Evolutionary conservation across 257 asterid species (phyloP), one percentile per base, ranked within the genome.

Genomic region (Plectranthus barbatus): DNA sequence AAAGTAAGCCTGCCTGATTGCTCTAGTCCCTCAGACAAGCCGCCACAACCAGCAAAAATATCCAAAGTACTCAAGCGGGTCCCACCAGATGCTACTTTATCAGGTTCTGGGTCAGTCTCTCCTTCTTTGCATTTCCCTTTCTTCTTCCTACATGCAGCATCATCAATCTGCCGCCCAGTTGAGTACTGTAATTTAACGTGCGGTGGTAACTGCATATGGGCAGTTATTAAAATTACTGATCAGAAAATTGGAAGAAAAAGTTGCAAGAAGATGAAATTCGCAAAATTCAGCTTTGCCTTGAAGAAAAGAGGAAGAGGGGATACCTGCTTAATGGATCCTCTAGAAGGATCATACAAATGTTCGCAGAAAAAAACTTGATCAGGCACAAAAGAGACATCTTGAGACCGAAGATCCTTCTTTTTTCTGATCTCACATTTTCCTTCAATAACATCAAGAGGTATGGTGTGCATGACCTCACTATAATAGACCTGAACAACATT

Each of bases 31-130:
- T 86, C 91, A 42, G 96, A 92, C 70, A 92, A 79, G 77, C 97
- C 99, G 64, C 99, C 97, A 54, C 97, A 92, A 54, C 99, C 99
- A 66, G 99, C 90, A 84, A 92, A 92, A 61, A 92, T 85, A 79
- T 92, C 96, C 49, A 92, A 77, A 47, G 99, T 86, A 45, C 74
- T 72, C 72, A 92, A 73, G 40, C 76, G 74, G 37, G 72, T 78
- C 47, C 55, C 74, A 11, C 66, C 60, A 71, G 87, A 66, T 46
- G 23, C 72, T 34, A 40, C 74, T 18, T 80, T 75, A 39, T 61
- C 84, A 70, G 41, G 72, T 49, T 75, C 82, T 7, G 55, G 18
- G 44, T 71, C 86, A 72, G 49, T 58, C 76, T 89, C 94, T 34
- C 91, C 96, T 82, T 84, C 97, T 76, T 84, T 86, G 62, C 73